Conservation (phyloP, 139 green algal species). For the Micractinium conductrix region DNA sequence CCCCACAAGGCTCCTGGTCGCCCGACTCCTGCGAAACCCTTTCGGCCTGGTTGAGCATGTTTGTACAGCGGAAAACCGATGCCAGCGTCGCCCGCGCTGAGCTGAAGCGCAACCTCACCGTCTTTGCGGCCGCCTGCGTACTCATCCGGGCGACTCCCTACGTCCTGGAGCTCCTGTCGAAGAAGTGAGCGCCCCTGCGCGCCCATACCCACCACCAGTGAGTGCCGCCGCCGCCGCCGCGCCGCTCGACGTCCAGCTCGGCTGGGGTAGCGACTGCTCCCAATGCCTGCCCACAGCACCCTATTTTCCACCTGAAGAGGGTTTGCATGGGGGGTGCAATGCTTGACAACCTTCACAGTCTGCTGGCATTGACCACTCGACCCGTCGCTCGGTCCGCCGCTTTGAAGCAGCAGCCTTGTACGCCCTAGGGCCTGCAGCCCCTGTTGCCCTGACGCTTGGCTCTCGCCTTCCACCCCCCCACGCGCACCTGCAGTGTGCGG, state of each 20-base stretch:
- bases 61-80: slow-evolving; percentile 61
- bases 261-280: not conserved
- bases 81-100: slow-evolving; percentile 59
- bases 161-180: slow-evolving; percentile 60
- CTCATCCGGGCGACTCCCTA: slow-evolving; percentile 64
- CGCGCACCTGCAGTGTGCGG: slow-evolving; percentile 76
- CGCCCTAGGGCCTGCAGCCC: not conserved
- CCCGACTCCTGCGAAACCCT: no score
- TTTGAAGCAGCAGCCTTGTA: not conserved
- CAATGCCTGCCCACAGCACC: not conserved
- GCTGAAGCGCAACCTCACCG: slow-evolving; percentile 57
- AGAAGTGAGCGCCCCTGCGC: not conserved
- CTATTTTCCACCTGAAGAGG: no score
- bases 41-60: slow-evolving; percentile 30
- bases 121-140: slow-evolving; percentile 61
- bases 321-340: not conserved
- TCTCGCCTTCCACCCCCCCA: not conserved
- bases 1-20: no score
- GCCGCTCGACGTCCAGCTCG: not conserved
- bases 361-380: not conserved
- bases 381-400: no score
- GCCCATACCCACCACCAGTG: slow-evolving; percentile 13
- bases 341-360: not conserved
- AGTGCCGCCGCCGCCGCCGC: slow-evolving; percentile 6
- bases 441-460: not conserved